Evolutionary conservation across 495 filamentous ascomycete species (phyloP).

Genomic region (Hypoxylon fuscum): DNA sequence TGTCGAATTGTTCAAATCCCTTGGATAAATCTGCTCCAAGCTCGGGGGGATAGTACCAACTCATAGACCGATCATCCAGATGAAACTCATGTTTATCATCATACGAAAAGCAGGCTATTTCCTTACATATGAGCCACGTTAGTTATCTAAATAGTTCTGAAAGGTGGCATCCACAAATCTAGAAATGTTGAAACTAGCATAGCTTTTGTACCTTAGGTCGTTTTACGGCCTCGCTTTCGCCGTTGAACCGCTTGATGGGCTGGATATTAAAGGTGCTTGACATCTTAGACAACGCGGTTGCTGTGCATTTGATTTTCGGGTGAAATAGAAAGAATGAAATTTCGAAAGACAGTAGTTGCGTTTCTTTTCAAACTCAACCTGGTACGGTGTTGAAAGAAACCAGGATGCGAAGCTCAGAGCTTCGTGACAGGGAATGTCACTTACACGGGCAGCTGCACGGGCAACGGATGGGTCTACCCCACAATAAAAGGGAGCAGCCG

Average conservation of each 20-base stretch:
- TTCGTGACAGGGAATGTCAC: slow-evolving; percentile 2
- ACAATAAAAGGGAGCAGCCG: slow-evolving; percentile 10
- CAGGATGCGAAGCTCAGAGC: background rate
- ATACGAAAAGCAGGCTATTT: slow-evolving; percentile 91
- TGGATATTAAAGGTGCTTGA: slow-evolving; percentile 66
- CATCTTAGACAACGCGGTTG: slow-evolving; percentile 29
- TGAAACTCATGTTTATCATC: slow-evolving; percentile 81
- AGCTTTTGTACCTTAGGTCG: slow-evolving; percentile 66
- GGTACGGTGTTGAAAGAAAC: background rate
- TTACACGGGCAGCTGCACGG: too few relatives aligned
- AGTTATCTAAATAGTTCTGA: slow-evolving; percentile 7
- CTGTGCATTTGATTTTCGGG: background rate
- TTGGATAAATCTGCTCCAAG: slow-evolving; percentile 75
- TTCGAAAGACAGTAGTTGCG: background rate
- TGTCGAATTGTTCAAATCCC: slow-evolving; percentile 84
- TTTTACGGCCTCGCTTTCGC: slow-evolving; percentile 69
- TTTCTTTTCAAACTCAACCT: background rate
- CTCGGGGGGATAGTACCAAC: slow-evolving; percentile 85
- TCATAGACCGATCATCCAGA: slow-evolving; percentile 78
- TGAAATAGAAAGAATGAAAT: background rate
- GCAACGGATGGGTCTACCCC: too few relatives aligned
- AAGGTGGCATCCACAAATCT: background rate
- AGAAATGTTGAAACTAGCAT: background rate
- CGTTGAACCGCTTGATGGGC: slow-evolving; percentile 67
- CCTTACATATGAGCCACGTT: slow-evolving; percentile 54